phyloP scores from a whole-genome alignment of 495 filamentous ascomycete genomes.

The Aspergillus sclerotioniger region DNA sequence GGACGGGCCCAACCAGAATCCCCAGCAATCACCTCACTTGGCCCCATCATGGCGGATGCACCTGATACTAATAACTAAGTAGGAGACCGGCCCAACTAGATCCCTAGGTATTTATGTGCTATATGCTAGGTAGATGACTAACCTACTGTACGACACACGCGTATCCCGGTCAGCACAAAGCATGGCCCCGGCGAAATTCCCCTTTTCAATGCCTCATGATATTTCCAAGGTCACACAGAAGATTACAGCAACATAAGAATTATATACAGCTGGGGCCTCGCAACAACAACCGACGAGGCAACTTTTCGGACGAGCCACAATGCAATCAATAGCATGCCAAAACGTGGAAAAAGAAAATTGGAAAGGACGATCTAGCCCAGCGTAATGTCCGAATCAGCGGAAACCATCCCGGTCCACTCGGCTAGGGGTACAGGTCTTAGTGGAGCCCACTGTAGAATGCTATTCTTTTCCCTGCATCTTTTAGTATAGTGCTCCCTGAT shows the following conservation, averaged over 20 bases:
- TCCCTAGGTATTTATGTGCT: too few species aligned
- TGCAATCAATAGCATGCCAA: constrained; percentile 13
- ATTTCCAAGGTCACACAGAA: constrained; percentile 6
- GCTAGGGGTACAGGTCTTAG: not conserved
- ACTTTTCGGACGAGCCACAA: constrained; percentile 14
- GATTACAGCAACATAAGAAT: constrained; percentile 12
- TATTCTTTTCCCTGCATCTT: not conserved
- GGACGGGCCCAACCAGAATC: not conserved
- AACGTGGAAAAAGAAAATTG: not conserved
- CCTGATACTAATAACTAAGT: not conserved
- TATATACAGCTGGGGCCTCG: constrained; percentile 15
- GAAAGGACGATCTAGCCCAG: not conserved
- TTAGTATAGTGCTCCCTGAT: constrained; percentile 1
- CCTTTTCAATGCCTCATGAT: constrained; percentile 4
- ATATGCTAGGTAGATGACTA: too few species aligned
- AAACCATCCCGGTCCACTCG: not conserved
- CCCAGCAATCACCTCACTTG: not conserved
- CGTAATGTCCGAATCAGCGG: not conserved
- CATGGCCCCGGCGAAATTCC: not conserved
- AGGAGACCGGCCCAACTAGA: too few species aligned
- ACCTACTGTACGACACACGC: not conserved
- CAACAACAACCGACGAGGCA: constrained; percentile 9
- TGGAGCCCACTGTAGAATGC: not conserved
- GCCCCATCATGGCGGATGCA: not conserved
- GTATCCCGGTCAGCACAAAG: not conserved